Base-by-base conservation (phyloP, 1,284 basidiomycete genomes). In the Vanrija humicola region DNA sequence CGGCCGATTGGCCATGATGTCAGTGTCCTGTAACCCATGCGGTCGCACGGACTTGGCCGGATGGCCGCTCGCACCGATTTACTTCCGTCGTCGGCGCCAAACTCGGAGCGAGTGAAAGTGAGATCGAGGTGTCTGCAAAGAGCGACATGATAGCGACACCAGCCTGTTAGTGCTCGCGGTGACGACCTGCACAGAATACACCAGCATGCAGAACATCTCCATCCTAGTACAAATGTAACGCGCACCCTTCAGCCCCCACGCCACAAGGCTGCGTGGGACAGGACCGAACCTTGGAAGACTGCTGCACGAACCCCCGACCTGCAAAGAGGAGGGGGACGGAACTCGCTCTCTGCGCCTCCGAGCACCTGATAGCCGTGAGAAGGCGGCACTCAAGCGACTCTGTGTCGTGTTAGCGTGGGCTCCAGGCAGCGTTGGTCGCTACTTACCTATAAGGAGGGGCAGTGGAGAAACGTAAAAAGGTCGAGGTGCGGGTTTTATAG, bases 321-420 rank as follows among this genome's bases (percentile, higher is more conserved):
- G 46, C 48, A 26, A 39, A 43, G 49, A 52, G 58, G 65, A 59
- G 66, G 62, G 62, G 54, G 62, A 54, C 64, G 59, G 59, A 64
- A 56, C 51, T 66, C 57, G 59, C 58, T 69, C 67, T 67, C 28
- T 56, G 64, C 65, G 38, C 55, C 60, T 67, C 67, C 67, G 67
- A 69, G 67, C 67, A 69, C 67, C 67, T 69, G 62, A 59, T 54
- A 43, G 62, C 59, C 63, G 65, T 66, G 53, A 58, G 59, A 54
- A 49, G 46, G 54, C 58, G 59, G 59, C 60, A 49, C 54, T 48
- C 67, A 69, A 69, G 67, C 67, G 67, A 69, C 67, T 69, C 67
- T 68, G 62, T 18, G 15, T 18, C 6, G 6, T 40, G 50, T 63
- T 48, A 64, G 61, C 57, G 25, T 38, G 18, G 26, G 16, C n/a